A percentile compares a stretch with the other conserved stretches of the same genome.
Conservation (phyloP, 331 rosid species). For the Acacia concinna region DNA sequence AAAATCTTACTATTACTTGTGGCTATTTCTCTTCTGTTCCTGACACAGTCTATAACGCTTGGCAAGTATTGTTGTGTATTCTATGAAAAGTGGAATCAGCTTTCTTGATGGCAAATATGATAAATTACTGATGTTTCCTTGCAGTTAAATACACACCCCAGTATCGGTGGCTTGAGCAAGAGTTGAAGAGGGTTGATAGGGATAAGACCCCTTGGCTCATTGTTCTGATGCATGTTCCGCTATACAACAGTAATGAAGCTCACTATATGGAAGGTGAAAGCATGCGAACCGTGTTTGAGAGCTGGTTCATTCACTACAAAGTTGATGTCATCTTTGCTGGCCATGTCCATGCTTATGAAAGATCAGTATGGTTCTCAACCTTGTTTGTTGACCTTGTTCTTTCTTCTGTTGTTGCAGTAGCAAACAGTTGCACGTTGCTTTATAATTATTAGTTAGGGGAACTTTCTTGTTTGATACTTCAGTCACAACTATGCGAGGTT, state of each 20-base stretch:
- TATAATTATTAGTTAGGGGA: constrained; percentile 2
- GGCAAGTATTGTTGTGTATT: constrained; percentile 8
- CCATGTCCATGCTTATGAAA: constrained; percentile 68
- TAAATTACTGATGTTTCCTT: constrained; percentile 13
- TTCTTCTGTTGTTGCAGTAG: constrained; percentile 10
- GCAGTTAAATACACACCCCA: constrained; percentile 65
- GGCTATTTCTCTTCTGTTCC: constrained; percentile 17
- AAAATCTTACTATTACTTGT: neutral
- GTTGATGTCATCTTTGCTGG: constrained; percentile 36
- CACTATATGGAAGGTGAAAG: constrained; percentile 72
- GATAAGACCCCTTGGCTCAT: constrained; percentile 64
- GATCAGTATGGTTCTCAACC: constrained; percentile 50
- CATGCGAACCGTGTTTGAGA: constrained; percentile 53
- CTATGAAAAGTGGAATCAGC: constrained; percentile 7
- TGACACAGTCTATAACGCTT: neutral
- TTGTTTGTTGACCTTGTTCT: neutral
- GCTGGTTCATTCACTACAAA: constrained; percentile 52
- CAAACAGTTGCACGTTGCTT: constrained; percentile 26
- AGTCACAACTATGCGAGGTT: constrained; percentile 20
- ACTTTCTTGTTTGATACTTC: constrained; percentile 20
- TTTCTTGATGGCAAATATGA: constrained; percentile 3
- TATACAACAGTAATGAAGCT: constrained; percentile 57
- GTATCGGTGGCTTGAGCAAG: constrained; percentile 45
- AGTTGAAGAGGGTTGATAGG: constrained; percentile 54
- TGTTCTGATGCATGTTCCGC: constrained; percentile 58